Evolutionary conservation across 2,329 filamentous ascomycete species (phyloP).

Genomic region (Fusarium sp.): DNA sequence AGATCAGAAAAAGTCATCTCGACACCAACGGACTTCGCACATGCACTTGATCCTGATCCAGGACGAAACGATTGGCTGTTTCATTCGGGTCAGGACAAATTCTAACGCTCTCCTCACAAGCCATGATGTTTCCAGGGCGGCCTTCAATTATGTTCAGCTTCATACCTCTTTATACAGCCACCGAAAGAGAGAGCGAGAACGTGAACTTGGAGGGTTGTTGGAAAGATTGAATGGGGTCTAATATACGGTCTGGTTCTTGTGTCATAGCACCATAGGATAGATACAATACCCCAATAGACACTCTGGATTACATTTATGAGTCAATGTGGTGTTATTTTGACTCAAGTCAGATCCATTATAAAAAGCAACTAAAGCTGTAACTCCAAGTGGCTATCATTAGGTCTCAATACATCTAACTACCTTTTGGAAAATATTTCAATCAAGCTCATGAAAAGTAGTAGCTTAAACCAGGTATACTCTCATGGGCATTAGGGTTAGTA

Average conservation of each 20-base stretch:
- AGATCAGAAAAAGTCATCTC: background rate
- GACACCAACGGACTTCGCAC: background rate
- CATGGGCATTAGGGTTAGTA: background rate
- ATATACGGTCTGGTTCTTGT: background rate
- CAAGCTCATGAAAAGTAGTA: rapidly evolving
- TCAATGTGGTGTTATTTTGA: background rate
- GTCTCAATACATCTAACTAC: no score
- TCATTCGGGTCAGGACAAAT: background rate
- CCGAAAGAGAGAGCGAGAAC: background rate
- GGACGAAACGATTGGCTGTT: background rate
- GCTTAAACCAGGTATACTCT: no score
- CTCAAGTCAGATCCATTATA: background rate
- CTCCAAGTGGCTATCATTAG: background rate
- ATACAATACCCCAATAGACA: background rate
- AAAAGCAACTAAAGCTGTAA: background rate
- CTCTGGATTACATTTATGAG: background rate
- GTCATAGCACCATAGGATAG: background rate
- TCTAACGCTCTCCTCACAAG: background rate
- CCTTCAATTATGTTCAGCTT: background rate
- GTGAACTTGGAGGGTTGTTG: no score
- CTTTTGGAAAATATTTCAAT: background rate
- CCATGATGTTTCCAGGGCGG: background rate
- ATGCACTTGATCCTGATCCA: background rate
- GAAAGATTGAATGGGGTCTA: background rate
- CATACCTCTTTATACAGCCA: background rate